Conservation (phyloP, 1,139 yeast species). For the Saccharomyces uvarum region DNA sequence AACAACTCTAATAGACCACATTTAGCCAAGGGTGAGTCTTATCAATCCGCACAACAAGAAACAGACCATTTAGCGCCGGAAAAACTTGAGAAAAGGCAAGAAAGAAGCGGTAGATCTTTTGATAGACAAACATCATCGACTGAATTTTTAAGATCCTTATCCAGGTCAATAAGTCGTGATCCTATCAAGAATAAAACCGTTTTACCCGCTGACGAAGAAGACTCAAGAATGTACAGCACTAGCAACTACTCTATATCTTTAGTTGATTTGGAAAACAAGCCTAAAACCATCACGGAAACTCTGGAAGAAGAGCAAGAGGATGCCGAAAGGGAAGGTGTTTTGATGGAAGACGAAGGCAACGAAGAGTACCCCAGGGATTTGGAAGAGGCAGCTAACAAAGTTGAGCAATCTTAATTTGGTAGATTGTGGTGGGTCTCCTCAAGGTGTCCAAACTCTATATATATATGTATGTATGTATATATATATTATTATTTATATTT, state of each 20-base stretch:
- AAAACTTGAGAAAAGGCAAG: conserved; percentile 4
- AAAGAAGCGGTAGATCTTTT: conserved; percentile 19
- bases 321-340: conserved; percentile 5
- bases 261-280: conserved; percentile 3
- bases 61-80: conserved; percentile 2
- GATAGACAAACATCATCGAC: conserved; percentile 16
- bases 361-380: conserved; percentile 4
- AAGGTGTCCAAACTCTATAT: no score
- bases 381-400: conserved; percentile 2
- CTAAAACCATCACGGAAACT: background rate
- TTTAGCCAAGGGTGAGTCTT: conserved; percentile 30
- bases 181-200: conserved; percentile 4
- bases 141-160: conserved; percentile 26
- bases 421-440: background rate
- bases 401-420: background rate
- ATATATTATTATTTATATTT: background rate
- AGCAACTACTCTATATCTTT: conserved; percentile 8
- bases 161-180: conserved; percentile 27
- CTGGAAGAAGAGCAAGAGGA: conserved; percentile 7
- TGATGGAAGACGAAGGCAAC: conserved; percentile 9
- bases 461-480: background rate
- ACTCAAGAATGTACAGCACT: background rate
- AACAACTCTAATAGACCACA: conserved; percentile 26
- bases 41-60: conserved; percentile 19
- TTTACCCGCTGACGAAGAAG: background rate